phyloP scores from a whole-genome alignment of 257 asterid species.

The Jasminum sambac region DNA sequence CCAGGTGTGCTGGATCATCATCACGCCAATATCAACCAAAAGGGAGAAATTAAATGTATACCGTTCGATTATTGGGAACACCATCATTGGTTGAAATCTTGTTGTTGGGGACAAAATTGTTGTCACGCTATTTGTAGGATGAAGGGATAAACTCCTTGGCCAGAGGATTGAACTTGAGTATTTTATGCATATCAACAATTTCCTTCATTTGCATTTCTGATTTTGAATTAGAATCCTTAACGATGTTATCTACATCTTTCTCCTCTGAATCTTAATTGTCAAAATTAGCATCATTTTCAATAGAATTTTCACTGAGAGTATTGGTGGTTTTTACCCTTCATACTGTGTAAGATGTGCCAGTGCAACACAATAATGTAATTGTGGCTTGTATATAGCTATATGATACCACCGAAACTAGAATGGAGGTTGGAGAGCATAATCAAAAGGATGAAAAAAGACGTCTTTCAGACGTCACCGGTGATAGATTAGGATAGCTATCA shows the following conservation, averaged over 20 bases:
- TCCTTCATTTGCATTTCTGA: conserved; percentile 68
- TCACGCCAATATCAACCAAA: conserved; percentile 6
- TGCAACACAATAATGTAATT: no score
- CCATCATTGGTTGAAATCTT: conserved; percentile 52
- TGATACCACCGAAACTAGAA: no score
- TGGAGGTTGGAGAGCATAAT: no score
- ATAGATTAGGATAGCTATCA: no score
- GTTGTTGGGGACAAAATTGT: conserved; percentile 43
- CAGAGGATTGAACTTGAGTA: conserved; percentile 76
- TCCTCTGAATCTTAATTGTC: conserved; percentile 43
- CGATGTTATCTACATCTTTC: conserved; percentile 33
- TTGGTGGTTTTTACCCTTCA: conserved; percentile 27
- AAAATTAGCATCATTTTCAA: conserved; percentile 35
- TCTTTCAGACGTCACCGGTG: no score
- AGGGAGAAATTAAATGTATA: conserved; percentile 35
- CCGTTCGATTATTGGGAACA: conserved; percentile 64
- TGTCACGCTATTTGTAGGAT: conserved; percentile 48
- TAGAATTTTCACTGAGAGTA: conserved; percentile 23
- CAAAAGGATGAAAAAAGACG: no score
- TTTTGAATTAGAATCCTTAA: conserved; percentile 57
- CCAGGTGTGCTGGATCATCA: no score
- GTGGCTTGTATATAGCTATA: no score
- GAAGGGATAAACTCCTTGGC: conserved; percentile 94
- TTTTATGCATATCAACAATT: conserved; percentile 64
- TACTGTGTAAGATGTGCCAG: no score